Base-by-base conservation (phyloP, 257 asterid genomes). In the Plectranthus barbatus region DNA sequence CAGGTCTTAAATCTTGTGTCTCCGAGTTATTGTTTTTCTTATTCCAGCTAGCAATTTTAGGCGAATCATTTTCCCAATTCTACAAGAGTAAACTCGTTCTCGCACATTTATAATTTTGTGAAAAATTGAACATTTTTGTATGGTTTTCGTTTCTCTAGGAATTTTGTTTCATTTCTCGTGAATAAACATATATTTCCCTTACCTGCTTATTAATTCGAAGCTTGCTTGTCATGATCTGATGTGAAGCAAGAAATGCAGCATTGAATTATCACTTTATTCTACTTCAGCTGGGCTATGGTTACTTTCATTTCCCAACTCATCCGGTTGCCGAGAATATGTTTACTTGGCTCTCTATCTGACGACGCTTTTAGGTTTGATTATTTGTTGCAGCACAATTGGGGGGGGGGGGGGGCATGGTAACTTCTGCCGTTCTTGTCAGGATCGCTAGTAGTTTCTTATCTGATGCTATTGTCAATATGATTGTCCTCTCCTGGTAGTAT, bases 401-500 rank as follows among this genome's bases (percentile, higher is more conserved):
- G n/a, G n/a, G n/a, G n/a, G n/a, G n/a, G n/a, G n/a, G n/a, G n/a
- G n/a, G n/a, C n/a, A n/a, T n/a, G n/a, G n/a, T n/a, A n/a, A n/a
- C n/a, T n/a, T n/a, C n/a, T n/a, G n/a, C n/a, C n/a, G n/a, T n/a
- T n/a, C 95, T 88, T 91, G 96, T 88, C 98, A 82, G 87, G 96
- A 88, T 88, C 91, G 98, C 95, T 91, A 91, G 69, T 84, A 71
- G 78, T 80, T 77, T 91, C 80, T 81, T 84, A 92, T 84, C 81
- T 80, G 70, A 80, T 74, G 47, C 79, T 69, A 60, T 72, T 33
- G 64, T 64, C 55, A 71, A 67, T 73, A n/a, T n/a, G n/a, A n/a
- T 71, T 68, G 80, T 75, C 62, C 69, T 40, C 58, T 56, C 23
- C 24, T 19, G 61, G 40, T 33, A 26, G 42, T 62, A 57, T 64